A percentile compares a stretch with the other conserved stretches of the same genome.
These are phyloP conservation scores for Fraxinus velutina DNA, from an alignment of 305 asterid species.

Conservation along the genomic window DNA sequence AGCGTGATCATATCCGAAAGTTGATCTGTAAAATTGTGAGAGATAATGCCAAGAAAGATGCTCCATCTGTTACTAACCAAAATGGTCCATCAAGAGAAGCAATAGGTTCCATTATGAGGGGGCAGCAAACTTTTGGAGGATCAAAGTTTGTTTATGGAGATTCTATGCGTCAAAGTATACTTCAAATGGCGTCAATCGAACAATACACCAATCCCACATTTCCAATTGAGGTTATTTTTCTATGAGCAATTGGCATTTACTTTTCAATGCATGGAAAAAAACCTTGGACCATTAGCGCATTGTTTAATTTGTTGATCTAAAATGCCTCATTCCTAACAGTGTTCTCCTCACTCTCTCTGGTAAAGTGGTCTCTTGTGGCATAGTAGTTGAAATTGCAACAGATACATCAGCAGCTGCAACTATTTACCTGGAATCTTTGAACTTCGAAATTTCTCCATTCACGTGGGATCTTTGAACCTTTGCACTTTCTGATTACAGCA, in stretches of 20 bases:
- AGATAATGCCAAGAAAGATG: conserved; percentile 35
- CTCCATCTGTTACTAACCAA: conserved; percentile 26
- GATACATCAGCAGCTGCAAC: neutral
- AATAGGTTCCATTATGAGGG: conserved; percentile 17
- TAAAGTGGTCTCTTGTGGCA: neutral
- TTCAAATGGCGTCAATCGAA: conserved; percentile 20
- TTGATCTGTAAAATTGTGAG: conserved; percentile 44
- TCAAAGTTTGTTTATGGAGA: conserved; percentile 21
- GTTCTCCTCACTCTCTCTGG: neutral
- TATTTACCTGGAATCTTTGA: neutral
- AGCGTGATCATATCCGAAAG: conserved; percentile 59
- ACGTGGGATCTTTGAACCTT: neutral
- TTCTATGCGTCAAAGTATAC: conserved; percentile 17
- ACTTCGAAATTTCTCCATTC: neutral
- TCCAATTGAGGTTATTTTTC: conserved; percentile 52
- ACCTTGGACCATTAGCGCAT: neutral
- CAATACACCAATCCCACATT: conserved; percentile 30
- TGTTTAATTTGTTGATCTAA: neutral
- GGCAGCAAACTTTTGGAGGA: conserved; percentile 24
- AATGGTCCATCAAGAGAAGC: conserved; percentile 24
- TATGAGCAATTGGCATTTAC: conserved; percentile 5
- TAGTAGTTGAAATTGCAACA: neutral
- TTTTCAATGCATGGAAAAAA: neutral
- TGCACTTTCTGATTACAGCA: neutral
- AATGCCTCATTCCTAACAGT: neutral